A percentile compares a stretch with the other conserved stretches of the same genome.
phyloP scores from a whole-genome alignment of 768 basidiomycete species.

The Kwoniella dendrophila region DNA sequence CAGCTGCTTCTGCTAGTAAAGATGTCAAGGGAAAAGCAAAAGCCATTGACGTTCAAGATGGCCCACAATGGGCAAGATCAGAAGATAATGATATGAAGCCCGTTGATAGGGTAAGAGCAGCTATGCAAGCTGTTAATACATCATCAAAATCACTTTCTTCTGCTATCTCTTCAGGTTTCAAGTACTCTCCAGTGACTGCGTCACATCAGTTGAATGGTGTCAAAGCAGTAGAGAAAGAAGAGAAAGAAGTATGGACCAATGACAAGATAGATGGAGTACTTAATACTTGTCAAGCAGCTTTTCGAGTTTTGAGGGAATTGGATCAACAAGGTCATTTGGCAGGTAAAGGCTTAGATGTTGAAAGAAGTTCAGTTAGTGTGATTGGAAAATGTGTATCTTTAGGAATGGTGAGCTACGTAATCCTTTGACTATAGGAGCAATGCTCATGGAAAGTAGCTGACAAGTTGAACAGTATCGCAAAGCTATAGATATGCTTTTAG shows the following conservation, averaged over 20 bases:
- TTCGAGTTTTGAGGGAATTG: constrained; percentile 33
- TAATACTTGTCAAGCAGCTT: constrained; percentile 13
- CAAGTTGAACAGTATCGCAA: constrained; percentile 20
- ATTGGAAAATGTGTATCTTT: constrained; percentile 29
- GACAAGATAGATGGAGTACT: constrained; percentile 21
- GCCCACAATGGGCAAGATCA: constrained; percentile 9
- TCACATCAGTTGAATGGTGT: neutral
- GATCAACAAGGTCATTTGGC: constrained; percentile 24
- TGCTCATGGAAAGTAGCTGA: constrained; percentile 5
- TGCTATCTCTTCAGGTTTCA: constrained; percentile 30
- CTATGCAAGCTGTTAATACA: constrained; percentile 29
- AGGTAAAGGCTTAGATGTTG: constrained; percentile 36
- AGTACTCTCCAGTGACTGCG: neutral
- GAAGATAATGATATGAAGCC: constrained; percentile 2
- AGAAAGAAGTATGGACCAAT: constrained; percentile 26
- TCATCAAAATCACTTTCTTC: constrained; percentile 12
- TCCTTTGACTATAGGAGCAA: neutral
- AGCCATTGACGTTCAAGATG: constrained; percentile 2
- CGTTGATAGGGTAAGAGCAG: constrained; percentile 23
- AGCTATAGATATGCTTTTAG: constrained; percentile 26
- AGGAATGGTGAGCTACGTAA: constrained; percentile 39
- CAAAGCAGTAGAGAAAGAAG: constrained; percentile 2
- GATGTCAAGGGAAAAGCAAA: constrained; percentile 4
- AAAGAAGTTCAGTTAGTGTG: constrained; percentile 29
- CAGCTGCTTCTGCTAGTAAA: neutral